Conservation (phyloP, 257 asterid genomes). For the Henckelia pumila region DNA sequence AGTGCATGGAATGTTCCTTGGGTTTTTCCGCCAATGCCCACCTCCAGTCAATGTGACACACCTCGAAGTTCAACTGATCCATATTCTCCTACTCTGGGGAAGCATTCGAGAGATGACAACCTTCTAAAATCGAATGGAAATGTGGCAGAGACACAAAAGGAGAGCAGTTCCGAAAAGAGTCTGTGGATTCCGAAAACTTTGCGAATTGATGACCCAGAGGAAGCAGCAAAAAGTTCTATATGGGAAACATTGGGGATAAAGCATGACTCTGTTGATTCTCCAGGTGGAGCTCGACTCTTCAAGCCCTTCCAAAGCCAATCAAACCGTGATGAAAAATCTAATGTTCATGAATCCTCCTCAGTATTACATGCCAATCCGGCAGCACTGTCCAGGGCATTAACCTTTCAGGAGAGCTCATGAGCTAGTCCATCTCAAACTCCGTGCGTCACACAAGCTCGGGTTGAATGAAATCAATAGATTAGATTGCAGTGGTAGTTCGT, state of each 20-base stretch:
- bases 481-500: background rate
- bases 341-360: slow-evolving; percentile 41
- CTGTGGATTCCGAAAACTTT: slow-evolving; percentile 52
- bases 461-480: background rate
- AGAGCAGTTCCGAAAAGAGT: slow-evolving; percentile 33
- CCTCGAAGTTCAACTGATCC: slow-evolving; percentile 36
- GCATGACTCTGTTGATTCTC: slow-evolving; percentile 31
- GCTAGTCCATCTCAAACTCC: slow-evolving; percentile 14
- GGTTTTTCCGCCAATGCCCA: slow-evolving; percentile 35
- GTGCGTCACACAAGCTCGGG: background rate
- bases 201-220: slow-evolving; percentile 54
- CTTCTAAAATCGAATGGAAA: background rate
- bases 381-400: slow-evolving; percentile 66
- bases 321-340: slow-evolving; percentile 41
- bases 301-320: slow-evolving; percentile 47
- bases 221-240: slow-evolving; percentile 62
- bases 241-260: slow-evolving; percentile 60
- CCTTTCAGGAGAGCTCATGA: slow-evolving; percentile 66
- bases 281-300: slow-evolving; percentile 32
- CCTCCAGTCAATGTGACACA: slow-evolving; percentile 22
- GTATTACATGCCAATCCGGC: slow-evolving; percentile 84
- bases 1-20: slow-evolving; percentile 49
- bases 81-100: slow-evolving; percentile 51
- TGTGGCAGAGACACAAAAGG: slow-evolving; percentile 28
- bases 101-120: slow-evolving; percentile 57